Base-by-base conservation (phyloP, 768 basidiomycete genomes). In the Mycena galericulata region DNA sequence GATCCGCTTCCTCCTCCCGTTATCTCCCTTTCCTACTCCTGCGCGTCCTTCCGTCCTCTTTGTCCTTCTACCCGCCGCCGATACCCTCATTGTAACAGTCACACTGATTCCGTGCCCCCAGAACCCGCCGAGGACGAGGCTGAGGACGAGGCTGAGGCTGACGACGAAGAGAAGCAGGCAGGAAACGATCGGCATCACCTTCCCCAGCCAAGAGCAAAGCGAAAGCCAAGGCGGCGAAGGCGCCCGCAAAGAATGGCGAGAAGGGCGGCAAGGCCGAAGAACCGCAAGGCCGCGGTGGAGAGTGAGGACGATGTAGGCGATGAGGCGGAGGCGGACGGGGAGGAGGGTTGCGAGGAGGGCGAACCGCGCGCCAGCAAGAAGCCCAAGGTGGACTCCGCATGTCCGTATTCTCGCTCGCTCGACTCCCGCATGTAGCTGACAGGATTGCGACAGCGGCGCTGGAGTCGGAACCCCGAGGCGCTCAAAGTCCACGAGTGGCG, bases 401-500 rank as follows among this genome's bases (percentile, higher is more conserved):
- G 91, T 90, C 72, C 78, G 89, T 54, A 22, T 73, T 69, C 68
- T 66, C 54, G 60, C 47, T 55, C 46, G 67, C 64, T 40, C 46
- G 62, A 55, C 55, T 47, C 30, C 18, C 20, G 29, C 26, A 17
- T 20, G 38, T 59, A 1, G 26, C 34, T 56, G 58, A 66, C 24
- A n/a, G n/a, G 54, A 49, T 36, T 57, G 38, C 24, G 60, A 18
- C 57, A 83, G 81, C 75, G 10, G 84, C 87, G 75, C 84, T 90
- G 67, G 90, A 91, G 38, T 81, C 86, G 40, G 88, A 96, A n/a
- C 76, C 95, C 95, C 1, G 84, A 85, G 58, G 87, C 88, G 32
- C 55, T 79, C 29, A 82, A 91, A 78, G 95, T 97, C 73, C 90
- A 93, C 75, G 92, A 94, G 65, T 97, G 96, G 96, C 86, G 97